Base-by-base conservation (phyloP, 2,329 filamentous ascomycete genomes). In the Drechslera avenae region DNA sequence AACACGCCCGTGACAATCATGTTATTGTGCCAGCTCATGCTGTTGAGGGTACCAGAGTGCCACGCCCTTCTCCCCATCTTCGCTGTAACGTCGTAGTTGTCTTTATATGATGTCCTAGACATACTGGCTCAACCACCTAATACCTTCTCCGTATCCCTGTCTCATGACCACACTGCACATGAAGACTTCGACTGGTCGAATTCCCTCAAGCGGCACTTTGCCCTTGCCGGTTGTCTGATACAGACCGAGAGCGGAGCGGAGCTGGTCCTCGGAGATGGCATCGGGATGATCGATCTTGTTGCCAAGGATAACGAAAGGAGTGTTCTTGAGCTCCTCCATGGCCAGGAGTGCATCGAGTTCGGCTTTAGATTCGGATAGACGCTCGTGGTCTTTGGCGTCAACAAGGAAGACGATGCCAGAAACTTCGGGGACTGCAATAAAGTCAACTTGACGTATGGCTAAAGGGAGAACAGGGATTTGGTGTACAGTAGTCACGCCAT, bases 221-320 rank as follows among this genome's bases (percentile, higher is more conserved):
- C 69, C 69, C 65, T 73, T 73, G 46, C 69, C 69, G 7, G 69
- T 73, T 19, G 69, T 73, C 60, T 97, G 93, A 79, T 95, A 97
- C 69, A 99, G 79, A 57, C 94, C 94, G 52, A 99, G 82, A 75
- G 92, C 89, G 74, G 93, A 88, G 76, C 94, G 86, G 71, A 97
- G 84, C 80, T 97, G 91, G 68, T 97, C 93, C 83, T 99, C 94
- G 61, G 89, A 93, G 46, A 97, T 87, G 57, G 94, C 94, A 65
- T 95, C 89, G 46, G 92, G 92, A 80, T 97, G 92, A 76, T 99
- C 94, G 76, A 99, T 99, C 86, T 99, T 99, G 86, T 99, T 99
- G 67, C 94, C 94, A 59, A 99, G 85, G 66, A 99, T 86, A 56
- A 97, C 85, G 76, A 97, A 97, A 46, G 94, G 94, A 7, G 96